Evolutionary conservation across 768 basidiomycete species (phyloP).

Genomic region (Mycena rebaudengoi): DNA sequence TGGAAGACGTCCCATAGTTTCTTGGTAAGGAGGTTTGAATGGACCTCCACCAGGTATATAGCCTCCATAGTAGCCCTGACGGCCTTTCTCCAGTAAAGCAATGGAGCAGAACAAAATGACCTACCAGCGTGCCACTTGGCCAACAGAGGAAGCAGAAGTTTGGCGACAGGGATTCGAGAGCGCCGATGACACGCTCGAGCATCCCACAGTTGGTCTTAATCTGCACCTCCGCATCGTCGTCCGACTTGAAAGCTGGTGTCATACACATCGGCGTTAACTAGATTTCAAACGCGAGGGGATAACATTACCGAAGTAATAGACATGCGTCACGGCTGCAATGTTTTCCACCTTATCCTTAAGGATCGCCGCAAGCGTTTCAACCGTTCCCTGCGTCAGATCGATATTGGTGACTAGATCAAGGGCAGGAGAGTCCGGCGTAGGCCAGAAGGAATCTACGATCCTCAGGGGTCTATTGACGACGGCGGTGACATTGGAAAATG

Average conservation of each 20-base stretch:
- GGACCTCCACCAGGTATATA: slow-evolving; percentile 22
- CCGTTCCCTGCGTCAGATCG: slow-evolving; percentile 11
- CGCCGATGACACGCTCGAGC: slow-evolving; percentile 22
- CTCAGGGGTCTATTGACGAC: slow-evolving; percentile 18
- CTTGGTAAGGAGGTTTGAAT: slow-evolving; percentile 16
- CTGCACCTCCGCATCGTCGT: slow-evolving; percentile 10
- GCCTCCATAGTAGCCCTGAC: slow-evolving; percentile 22
- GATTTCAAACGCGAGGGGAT: too few species aligned
- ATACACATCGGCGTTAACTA: too few species aligned
- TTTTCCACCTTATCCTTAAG: slow-evolving; percentile 9
- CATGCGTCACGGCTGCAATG: slow-evolving; percentile 17
- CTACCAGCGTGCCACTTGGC: slow-evolving; percentile 19
- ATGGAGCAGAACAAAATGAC: not conserved
- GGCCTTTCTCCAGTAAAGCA: not conserved
- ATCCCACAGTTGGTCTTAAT: slow-evolving; percentile 16
- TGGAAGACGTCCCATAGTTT: slow-evolving; percentile 23
- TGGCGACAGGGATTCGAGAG: slow-evolving; percentile 10
- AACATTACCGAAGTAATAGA: slow-evolving; percentile 21
- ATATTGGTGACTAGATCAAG: slow-evolving; percentile 12
- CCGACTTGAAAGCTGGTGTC: slow-evolving; percentile 19
- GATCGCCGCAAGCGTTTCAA: slow-evolving; percentile 3
- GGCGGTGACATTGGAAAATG: slow-evolving; percentile 20
- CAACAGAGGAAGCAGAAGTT: slow-evolving; percentile 19
- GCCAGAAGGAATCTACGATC: slow-evolving; percentile 19
- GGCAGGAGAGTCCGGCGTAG: slow-evolving; percentile 5